These are phyloP conservation scores for Xerocomellus intermedius DNA, from an alignment of 768 basidiomycete species.

Conservation along the genomic window DNA sequence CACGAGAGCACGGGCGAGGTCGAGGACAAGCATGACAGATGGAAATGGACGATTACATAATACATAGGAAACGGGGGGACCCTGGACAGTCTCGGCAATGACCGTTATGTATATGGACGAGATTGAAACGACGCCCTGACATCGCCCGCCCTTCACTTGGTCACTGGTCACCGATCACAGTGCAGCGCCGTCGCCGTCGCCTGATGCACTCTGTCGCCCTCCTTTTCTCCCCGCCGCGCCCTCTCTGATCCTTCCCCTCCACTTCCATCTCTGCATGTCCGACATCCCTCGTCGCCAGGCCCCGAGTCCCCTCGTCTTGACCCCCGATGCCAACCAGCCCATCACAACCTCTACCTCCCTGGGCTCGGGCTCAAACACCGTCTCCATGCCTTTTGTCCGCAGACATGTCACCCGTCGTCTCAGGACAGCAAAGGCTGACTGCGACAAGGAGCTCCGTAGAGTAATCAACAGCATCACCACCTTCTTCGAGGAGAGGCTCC, in stretches of 20 bases:
- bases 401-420: conserved; percentile 92
- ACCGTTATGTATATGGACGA: neutral
- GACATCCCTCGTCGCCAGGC: conserved; percentile 47
- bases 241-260: conserved; percentile 10
- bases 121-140: conserved; percentile 7
- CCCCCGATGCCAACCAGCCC: conserved; percentile 51
- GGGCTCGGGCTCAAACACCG: conserved; percentile 65
- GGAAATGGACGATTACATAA: conserved; percentile 10
- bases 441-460: conserved; percentile 93
- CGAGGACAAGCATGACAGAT: conserved; percentile 9
- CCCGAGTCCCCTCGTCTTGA: conserved; percentile 80
- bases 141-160: conserved; percentile 12
- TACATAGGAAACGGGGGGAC: neutral
- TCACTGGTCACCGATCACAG: conserved; percentile 18
- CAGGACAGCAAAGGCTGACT: conserved; percentile 91
- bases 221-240: conserved; percentile 5
- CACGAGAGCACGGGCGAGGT: conserved; percentile 12
- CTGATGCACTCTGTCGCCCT: conserved; percentile 18
- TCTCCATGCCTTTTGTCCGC: conserved; percentile 90
- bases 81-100: conserved; percentile 19
- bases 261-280: conserved; percentile 11
- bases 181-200: conserved; percentile 9
- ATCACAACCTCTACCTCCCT: conserved; percentile 18
- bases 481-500: conserved; percentile 89
- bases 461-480: conserved; percentile 92